Base-by-base conservation (phyloP, 2,329 filamentous ascomycete genomes). In the Arthrobotrys sphaeroides region DNA sequence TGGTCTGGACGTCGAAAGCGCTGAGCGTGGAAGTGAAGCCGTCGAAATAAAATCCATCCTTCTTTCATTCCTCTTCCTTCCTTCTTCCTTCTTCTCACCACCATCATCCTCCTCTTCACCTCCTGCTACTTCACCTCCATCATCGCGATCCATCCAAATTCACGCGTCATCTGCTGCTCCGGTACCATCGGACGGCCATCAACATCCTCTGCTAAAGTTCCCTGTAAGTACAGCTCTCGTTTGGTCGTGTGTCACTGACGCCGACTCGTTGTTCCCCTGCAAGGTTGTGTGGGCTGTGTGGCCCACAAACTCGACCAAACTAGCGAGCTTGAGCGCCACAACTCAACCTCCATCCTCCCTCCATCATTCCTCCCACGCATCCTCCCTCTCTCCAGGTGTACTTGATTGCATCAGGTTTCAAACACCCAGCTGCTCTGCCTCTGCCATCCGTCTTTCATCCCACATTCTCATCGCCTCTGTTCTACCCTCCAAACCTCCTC, bases 41-140 rank as follows among this genome's bases (percentile, higher is more conserved):
- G n/a, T n/a, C n/a, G n/a, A n/a, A n/a, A n/a, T n/a, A n/a, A n/a
- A 57, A 66, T 62, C 66, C 55, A 61, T 43, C 67, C 36, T 70
- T 55, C 64, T 53, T 20, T 31, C 33, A 47, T 36, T 28, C 43
- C 49, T 65, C 57, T 65, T 45, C 69, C 16, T 45, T 60, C 73
- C 62, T 68, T 43, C 68, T 26, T n/a, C n/a, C n/a, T n/a, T n/a
- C n/a, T n/a, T n/a, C n/a, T n/a, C n/a, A n/a, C n/a, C n/a, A n/a
- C n/a, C n/a, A n/a, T n/a, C n/a, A n/a, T n/a, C n/a, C 24, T 36
- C 24, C 24, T 20, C 49, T 16, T 22, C 36, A 51, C 28, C 43
- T 62, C 22, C 45, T 16, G 18, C 31, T 31, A 13, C n/a, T 1
- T 26, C 26, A 53, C 33, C 26, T 31, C 26, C 26, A 53, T n/a